Percentiles rank a stretch among this genome's conserved stretches.
These are phyloP conservation scores for Nicotiana paniculata DNA, from an alignment of 257 asterid genomes.

Conservation along the genomic window DNA sequence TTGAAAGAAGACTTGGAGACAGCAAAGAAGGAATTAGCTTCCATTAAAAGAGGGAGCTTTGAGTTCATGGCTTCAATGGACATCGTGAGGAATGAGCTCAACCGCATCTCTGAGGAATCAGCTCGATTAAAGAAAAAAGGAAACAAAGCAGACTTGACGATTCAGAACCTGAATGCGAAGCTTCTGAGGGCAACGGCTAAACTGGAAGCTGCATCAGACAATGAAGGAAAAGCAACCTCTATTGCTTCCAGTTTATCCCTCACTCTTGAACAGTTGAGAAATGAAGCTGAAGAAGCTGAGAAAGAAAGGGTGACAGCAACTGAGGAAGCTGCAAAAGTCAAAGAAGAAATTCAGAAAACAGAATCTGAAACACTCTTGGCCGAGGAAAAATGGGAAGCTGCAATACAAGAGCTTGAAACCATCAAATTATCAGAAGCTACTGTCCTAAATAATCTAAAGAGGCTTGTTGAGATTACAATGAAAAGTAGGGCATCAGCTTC, in stretches of 20 bases:
- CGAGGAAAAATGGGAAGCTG: constrained; percentile 55
- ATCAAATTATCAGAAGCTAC: constrained; percentile 56
- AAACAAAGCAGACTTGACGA: constrained; percentile 38
- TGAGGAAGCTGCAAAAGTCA: constrained; percentile 41
- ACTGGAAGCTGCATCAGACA: constrained; percentile 54
- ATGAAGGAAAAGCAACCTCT: constrained; percentile 50
- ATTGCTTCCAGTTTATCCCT: constrained; percentile 39
- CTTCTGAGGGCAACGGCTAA: constrained; percentile 58
- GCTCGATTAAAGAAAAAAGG: constrained; percentile 44
- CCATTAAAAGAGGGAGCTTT: constrained; percentile 45
- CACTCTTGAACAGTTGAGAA: constrained; percentile 45
- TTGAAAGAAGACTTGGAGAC: constrained; percentile 45
- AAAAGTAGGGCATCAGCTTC: constrained; percentile 54
- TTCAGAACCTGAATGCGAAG: constrained; percentile 60
- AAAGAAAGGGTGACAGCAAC: constrained; percentile 31
- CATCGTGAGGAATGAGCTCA: constrained; percentile 52
- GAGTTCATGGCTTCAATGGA: constrained; percentile 85
- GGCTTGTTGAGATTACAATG: constrained; percentile 35
- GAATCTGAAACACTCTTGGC: constrained; percentile 48
- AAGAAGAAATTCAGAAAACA: constrained; percentile 43
- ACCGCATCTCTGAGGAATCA: constrained; percentile 41
- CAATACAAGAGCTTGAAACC: constrained; percentile 49
- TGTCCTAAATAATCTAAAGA: constrained; percentile 59
- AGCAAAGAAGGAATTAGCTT: constrained; percentile 40
- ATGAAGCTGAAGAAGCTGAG: constrained; percentile 48